Conservation (phyloP, 108 stramenopile species). For the Pelagomonas calceolata region DNA sequence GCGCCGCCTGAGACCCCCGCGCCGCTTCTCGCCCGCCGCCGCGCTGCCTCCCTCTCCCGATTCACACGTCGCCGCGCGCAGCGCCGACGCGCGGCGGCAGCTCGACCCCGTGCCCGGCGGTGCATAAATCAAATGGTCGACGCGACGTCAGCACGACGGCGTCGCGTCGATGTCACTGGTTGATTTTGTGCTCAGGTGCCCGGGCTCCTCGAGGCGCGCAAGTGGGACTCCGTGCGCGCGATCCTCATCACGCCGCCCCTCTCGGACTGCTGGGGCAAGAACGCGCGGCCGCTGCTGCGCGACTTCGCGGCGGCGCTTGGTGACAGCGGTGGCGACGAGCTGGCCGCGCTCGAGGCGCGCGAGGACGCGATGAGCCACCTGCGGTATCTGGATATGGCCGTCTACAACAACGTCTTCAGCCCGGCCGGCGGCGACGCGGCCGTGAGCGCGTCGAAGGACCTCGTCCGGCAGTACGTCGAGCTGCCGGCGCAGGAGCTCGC, state of each 20-base stretch:
- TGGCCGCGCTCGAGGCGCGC: slow-evolving; percentile 52
- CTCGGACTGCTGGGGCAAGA: slow-evolving; percentile 42
- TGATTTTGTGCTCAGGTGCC: no score
- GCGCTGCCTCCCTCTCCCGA: no score
- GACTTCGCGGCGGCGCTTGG: slow-evolving; percentile 53
- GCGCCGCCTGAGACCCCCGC: no score
- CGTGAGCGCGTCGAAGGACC: slow-evolving; percentile 53
- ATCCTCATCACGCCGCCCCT: slow-evolving; percentile 52
- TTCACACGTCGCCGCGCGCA: no score
- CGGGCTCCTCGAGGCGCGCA: slow-evolving; percentile 50
- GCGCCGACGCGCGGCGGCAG: not conserved
- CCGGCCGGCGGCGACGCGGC: slow-evolving; percentile 55
- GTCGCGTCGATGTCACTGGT: no score
- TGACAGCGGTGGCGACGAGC: slow-evolving; percentile 57
- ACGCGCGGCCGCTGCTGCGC: slow-evolving; percentile 29
- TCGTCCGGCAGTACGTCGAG: slow-evolving; percentile 60
- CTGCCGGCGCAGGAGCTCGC: slow-evolving; percentile 62
- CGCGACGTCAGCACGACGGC: no score
- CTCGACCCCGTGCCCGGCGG: no score
- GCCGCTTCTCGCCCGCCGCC: no score
- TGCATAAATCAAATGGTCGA: no score
- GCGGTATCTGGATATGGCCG: slow-evolving; percentile 69
- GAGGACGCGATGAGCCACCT: slow-evolving; percentile 60
- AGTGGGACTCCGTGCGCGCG: slow-evolving; percentile 67
- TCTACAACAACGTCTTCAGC: slow-evolving; percentile 72